Percentiles rank a stretch among this genome's conserved stretches.
These are phyloP conservation scores for Fusarium duplospermum DNA, from an alignment of 2,329 filamentous ascomycete genomes.

Conservation along the genomic window DNA sequence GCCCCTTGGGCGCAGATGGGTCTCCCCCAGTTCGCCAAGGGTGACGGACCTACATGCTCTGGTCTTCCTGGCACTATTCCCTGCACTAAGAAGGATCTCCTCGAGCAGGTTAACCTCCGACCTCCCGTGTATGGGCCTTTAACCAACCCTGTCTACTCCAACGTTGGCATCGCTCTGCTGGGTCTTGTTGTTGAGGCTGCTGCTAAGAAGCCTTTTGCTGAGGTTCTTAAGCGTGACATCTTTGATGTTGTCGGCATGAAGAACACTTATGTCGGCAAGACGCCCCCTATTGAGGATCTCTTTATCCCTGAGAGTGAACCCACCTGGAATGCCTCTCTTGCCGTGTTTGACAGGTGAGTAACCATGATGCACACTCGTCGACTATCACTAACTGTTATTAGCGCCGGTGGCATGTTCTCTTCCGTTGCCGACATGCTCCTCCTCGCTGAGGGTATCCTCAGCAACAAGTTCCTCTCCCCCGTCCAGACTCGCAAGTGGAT, in stretches of 20 bases:
- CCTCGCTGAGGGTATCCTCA: conserved; percentile 56
- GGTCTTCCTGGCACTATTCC: conserved; percentile 49
- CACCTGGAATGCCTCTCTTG: conserved; percentile 50
- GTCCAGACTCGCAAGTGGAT: conserved; percentile 58
- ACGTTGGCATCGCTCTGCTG: conserved; percentile 58
- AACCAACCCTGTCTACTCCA: conserved; percentile 61
- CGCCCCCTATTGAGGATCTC: conserved; percentile 46
- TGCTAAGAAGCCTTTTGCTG: conserved; percentile 52
- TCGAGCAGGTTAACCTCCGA: conserved; percentile 42
- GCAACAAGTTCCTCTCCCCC: conserved; percentile 54
- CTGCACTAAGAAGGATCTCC: conserved; percentile 46
- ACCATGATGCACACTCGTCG: not conserved
- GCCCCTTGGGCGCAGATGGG: conserved; percentile 47
- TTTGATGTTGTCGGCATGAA: conserved; percentile 56
- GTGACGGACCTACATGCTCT: conserved; percentile 47
- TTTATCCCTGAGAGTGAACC: conserved; percentile 52
- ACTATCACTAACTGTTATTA: conserved; percentile 9
- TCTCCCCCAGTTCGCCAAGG: conserved; percentile 46
- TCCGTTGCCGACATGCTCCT: conserved; percentile 55
- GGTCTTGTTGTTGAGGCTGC: conserved; percentile 59
- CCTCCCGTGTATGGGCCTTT: conserved; percentile 57
- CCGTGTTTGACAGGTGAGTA: conserved; percentile 50
- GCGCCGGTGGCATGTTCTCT: conserved; percentile 56
- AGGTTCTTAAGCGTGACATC: conserved; percentile 55
- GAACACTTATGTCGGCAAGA: conserved; percentile 51